Evolutionary conservation across 2,329 filamentous ascomycete species (phyloP).

Genomic region (Macrophomina tecta): DNA sequence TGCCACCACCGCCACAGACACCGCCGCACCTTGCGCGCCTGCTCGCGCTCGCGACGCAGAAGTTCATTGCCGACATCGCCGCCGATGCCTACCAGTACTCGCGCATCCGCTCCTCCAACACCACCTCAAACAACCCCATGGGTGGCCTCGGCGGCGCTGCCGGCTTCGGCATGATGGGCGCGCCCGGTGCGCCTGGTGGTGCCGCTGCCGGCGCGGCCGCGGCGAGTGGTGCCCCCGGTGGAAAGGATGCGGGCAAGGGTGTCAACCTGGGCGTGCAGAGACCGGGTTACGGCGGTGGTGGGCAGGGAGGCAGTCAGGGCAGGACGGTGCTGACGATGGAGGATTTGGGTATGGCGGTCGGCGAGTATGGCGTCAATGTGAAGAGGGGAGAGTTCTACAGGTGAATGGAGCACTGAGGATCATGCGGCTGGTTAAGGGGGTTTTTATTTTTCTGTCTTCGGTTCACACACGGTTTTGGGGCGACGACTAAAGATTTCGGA

Average conservation of each 20-base stretch:
- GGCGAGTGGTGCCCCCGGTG: constrained; percentile 37
- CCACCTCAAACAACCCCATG: constrained; percentile 89
- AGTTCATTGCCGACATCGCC: constrained; percentile 97
- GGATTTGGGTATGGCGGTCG: constrained; percentile 96
- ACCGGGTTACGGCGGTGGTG: constrained; percentile 74
- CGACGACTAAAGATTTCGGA: background rate
- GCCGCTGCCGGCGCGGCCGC: constrained; percentile 56
- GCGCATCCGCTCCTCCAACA: constrained; percentile 91
- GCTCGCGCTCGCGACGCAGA: constrained; percentile 95
- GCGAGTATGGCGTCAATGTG: constrained; percentile 96
- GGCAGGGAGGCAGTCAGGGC: constrained; percentile 86
- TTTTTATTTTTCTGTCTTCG: background rate
- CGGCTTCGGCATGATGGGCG: constrained; percentile 70
- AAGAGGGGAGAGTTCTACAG: constrained; percentile 98
- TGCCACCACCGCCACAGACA: constrained; percentile 89
- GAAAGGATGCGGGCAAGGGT: constrained; percentile 54
- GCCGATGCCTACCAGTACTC: constrained; percentile 98
- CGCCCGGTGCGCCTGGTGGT: constrained; percentile 58
- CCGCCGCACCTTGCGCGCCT: constrained; percentile 90
- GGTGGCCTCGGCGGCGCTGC: constrained; percentile 79
- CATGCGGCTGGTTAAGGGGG: background rate
- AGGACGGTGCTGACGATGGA: constrained; percentile 98
- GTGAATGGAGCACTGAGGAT: constrained; percentile 46
- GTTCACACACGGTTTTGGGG: background rate
- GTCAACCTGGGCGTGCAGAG: constrained; percentile 56